Percentiles rank a stretch among this genome's conserved stretches.
phyloP scores from a whole-genome alignment of 768 basidiomycete species.

The Pulveroboletus sp. region DNA sequence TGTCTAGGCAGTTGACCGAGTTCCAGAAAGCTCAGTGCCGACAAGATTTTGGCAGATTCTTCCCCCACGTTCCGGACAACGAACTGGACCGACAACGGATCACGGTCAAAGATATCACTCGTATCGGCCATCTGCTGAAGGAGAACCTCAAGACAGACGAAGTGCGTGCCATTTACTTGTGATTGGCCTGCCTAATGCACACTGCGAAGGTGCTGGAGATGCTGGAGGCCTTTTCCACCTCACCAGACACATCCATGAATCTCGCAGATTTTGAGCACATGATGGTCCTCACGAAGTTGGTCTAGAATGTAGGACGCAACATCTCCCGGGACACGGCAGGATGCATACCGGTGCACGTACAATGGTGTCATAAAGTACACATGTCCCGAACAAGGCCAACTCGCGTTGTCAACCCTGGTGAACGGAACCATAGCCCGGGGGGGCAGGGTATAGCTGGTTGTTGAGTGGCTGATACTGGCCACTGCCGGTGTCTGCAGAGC shows the following conservation, averaged over 20 bases:
- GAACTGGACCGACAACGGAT: conserved; percentile 52
- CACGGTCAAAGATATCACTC: conserved; percentile 60
- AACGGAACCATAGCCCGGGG: conserved; percentile 36
- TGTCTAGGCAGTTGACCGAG: conserved; percentile 36
- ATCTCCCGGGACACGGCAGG: background rate
- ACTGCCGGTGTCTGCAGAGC: conserved; percentile 32
- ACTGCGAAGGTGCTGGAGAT: conserved; percentile 67
- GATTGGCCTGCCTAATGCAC: background rate
- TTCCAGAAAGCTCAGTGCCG: conserved; percentile 53
- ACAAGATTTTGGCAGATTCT: conserved; percentile 68
- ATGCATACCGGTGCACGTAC: conserved; percentile 5
- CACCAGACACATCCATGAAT: conserved; percentile 61
- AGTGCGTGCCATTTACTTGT: conserved; percentile 35
- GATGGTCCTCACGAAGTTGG: conserved; percentile 55
- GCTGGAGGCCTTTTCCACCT: conserved; percentile 70
- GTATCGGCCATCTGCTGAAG: conserved; percentile 56
- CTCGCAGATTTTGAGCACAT: conserved; percentile 70
- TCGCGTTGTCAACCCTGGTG: conserved; percentile 7
- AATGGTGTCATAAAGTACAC: background rate
- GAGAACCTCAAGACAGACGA: conserved; percentile 74
- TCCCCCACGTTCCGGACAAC: conserved; percentile 47
- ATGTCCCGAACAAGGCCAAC: background rate
- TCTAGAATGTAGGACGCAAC: background rate
- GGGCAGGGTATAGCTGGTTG: conserved; percentile 14
- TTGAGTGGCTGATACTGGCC: conserved; percentile 34